Conservation (phyloP, 768 basidiomycete genomes). For the Mrakia gelida region DNA sequence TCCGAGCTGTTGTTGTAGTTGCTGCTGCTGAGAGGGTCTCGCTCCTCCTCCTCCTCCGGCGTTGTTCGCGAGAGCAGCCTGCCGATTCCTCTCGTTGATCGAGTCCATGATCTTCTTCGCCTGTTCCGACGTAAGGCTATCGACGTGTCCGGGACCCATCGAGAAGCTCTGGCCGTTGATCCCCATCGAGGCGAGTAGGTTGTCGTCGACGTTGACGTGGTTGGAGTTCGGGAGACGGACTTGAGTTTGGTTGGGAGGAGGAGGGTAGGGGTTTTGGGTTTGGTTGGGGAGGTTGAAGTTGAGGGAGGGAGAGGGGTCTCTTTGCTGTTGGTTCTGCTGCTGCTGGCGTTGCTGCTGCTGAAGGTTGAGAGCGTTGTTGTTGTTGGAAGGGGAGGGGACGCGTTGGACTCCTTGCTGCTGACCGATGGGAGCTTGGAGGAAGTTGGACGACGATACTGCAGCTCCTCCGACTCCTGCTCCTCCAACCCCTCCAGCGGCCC, state of each 20-base stretch:
- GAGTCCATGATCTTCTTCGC: neutral
- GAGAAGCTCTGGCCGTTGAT: neutral
- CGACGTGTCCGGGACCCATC: neutral
- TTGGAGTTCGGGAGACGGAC: neutral
- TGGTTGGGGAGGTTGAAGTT: neutral
- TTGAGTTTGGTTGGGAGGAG: neutral
- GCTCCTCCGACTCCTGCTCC: neutral
- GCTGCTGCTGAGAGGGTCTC: neutral
- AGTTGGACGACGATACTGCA: neutral
- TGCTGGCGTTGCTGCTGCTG: constrained; percentile 6
- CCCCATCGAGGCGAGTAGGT: neutral
- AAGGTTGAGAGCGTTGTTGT: neutral
- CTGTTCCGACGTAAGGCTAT: constrained; percentile 7
- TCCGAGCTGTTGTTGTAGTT: neutral
- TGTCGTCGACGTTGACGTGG: constrained; percentile 5
- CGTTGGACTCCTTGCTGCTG: neutral
- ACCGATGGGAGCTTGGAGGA: neutral
- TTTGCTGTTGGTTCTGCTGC: neutral
- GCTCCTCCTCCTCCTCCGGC: constrained; percentile 1
- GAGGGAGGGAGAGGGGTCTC: neutral
- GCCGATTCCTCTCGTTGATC: neutral
- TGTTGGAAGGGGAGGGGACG: neutral
- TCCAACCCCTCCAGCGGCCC: neutral
- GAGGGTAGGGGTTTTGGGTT: neutral
- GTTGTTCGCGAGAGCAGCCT: neutral